Base-by-base conservation (phyloP, 2,329 filamentous ascomycete species). In the Xylariaceae sp. region DNA sequence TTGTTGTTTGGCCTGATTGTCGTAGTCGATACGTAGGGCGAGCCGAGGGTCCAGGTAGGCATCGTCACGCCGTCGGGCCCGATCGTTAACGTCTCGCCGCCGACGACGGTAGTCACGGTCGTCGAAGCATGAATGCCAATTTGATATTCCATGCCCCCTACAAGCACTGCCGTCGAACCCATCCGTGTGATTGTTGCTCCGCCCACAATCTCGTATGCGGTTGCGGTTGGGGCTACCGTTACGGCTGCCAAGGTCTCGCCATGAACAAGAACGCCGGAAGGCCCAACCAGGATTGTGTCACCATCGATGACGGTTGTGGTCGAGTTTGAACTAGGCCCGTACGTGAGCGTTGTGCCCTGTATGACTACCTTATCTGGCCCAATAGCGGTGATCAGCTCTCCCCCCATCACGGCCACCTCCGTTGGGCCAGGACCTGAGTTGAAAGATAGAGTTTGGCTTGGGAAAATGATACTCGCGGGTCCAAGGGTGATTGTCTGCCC, bases 161-260 rank as follows among this genome's bases (percentile, higher is more conserved):
- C 72, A 23, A 86, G 75, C 1, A 81, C 75, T 12, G 77, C 70
- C 2, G 76, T 79, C 1, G 77, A 69, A n/a, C 76, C 77, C 7
- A 83, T 63, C 62, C 79, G 75, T 16, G 79, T 81, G 50, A 84
- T 72, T 2, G 81, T 82, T 16, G 76, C 80, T 10, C 81, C 81
- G 49, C 81, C 81, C 7, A 81, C 75, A 52, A 83, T 75, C 43
- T 77, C 78, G 63, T 74, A 77, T 2, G 72, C 70, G 1, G 76
- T 79, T 12, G 71, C 72, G 1, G 66, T 69, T 1, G 67, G 48
- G 2, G 63, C 60, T 14, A 75, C 79, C 0, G 63, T 55, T 2
- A 67, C 59, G 0, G 80, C 81, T 18, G 80, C 80, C 0, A 83
- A 53, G 0, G 75, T 78, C 26, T 69, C 72, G 26, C 73, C 73